Conservation (phyloP, 139 green algal genomes). For the Chlorella sorokiniana region DNA sequence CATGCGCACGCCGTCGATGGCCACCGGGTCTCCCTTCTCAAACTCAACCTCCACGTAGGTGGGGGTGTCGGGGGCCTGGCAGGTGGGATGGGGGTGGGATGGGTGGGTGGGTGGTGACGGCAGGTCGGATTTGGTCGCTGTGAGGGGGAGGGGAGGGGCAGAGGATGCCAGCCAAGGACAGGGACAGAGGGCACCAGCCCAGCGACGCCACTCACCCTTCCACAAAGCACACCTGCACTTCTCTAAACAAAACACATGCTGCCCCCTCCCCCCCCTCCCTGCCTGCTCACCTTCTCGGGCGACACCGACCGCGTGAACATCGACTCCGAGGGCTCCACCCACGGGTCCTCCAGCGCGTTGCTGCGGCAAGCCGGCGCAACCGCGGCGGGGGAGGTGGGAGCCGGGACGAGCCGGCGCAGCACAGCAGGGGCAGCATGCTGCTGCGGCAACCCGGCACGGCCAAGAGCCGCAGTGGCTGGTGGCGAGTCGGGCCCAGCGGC, state of each 20-base stretch:
- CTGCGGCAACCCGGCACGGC: no score
- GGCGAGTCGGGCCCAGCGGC: neutral
- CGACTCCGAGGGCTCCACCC: constrained; percentile 76
- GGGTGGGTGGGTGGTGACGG: neutral
- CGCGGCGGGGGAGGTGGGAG: neutral
- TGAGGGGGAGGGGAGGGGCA: neutral
- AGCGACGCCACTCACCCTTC: neutral
- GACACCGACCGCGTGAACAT: constrained; percentile 95
- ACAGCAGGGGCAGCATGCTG: no score
- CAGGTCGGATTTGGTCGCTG: neutral
- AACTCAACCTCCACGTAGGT: constrained; percentile 97
- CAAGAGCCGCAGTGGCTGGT: neutral
- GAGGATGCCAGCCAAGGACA: neutral
- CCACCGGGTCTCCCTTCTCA: constrained; percentile 95
- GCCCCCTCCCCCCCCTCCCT: no score
- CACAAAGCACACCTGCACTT: neutral
- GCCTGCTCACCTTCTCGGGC: constrained; percentile 69
- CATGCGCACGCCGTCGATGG: constrained; percentile 87
- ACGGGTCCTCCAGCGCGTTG: constrained; percentile 95
- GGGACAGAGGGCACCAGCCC: neutral
- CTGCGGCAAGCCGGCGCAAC: constrained; percentile 31
- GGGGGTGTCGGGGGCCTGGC: constrained; percentile 84
- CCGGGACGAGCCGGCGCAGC: neutral
- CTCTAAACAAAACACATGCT: neutral
- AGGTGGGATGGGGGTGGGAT: neutral